Percentiles rank a stretch among this genome's conserved stretches.
Conservation (phyloP, 345 rosid species). For the Cardamine chenopodiifolia region DNA sequence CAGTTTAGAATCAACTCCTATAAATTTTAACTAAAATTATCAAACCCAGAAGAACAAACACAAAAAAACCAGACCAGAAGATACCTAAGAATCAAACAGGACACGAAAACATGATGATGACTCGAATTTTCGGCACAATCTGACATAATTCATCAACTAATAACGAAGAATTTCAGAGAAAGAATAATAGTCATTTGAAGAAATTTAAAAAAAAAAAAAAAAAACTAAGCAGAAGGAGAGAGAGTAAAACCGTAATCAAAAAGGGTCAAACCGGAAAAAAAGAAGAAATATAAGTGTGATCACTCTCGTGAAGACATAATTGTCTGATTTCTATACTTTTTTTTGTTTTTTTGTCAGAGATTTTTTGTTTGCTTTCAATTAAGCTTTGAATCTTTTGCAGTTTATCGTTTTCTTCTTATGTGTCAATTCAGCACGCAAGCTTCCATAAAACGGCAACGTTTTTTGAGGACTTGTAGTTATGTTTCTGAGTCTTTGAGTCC, state of each 20-base stretch:
- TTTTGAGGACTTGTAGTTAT: background rate
- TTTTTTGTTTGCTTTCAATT: constrained; percentile 31
- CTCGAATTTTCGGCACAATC: background rate
- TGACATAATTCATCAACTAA: background rate
- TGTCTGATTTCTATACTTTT: background rate
- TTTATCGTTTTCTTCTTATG: constrained; percentile 24
- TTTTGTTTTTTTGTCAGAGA: background rate
- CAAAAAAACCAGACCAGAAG: background rate
- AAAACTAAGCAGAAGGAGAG: constrained; percentile 46
- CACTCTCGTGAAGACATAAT: constrained; percentile 33
- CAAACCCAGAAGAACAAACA: background rate
- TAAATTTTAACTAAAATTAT: background rate
- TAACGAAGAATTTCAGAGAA: background rate
- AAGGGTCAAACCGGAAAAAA: background rate
- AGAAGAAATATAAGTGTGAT: background rate
- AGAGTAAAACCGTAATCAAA: constrained; percentile 17
- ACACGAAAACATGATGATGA: constrained; percentile 1
- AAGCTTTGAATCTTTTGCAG: constrained; percentile 19
- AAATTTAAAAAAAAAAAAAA: background rate
- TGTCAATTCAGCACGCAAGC: constrained; percentile 43
- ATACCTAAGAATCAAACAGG: background rate
- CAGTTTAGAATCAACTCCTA: background rate
- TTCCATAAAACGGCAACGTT: constrained; percentile 14
- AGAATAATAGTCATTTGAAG: background rate
- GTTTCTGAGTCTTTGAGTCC: constrained; percentile 27